Percentiles rank a stretch among this genome's conserved stretches.
Conservation (phyloP, 1,139 yeast genomes). For the Meyerozyma smithsonii region DNA sequence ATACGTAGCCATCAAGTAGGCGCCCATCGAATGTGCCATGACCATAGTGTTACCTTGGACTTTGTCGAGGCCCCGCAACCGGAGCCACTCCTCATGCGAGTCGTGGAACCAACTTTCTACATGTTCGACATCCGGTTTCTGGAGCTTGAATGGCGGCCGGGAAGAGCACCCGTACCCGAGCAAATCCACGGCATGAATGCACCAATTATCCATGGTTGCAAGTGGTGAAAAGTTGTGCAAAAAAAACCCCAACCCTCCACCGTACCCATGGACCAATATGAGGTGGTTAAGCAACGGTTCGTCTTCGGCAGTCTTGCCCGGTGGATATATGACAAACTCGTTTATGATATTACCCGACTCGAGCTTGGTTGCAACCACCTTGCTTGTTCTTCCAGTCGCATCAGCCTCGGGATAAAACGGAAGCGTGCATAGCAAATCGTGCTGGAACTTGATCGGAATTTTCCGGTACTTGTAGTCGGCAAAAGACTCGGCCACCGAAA, state of each 20-base stretch:
- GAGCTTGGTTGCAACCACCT: slow-evolving; percentile 33
- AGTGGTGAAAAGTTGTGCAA: slow-evolving; percentile 54
- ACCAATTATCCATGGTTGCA: slow-evolving; percentile 40
- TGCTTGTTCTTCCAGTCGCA: slow-evolving; percentile 24
- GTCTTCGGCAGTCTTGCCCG: slow-evolving; percentile 23
- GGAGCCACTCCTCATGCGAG: slow-evolving; percentile 44
- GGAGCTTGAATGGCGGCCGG: slow-evolving; percentile 47
- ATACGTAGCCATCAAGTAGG: slow-evolving; percentile 47
- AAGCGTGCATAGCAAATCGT: slow-evolving; percentile 40
- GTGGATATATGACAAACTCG: slow-evolving; percentile 58
- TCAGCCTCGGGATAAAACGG: slow-evolving; percentile 38
- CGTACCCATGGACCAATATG: slow-evolving; percentile 71
- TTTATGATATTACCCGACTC: slow-evolving; percentile 49
- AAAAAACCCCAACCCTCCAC: slow-evolving; percentile 72
- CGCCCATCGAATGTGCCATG: slow-evolving; percentile 64
- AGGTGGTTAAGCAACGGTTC: slow-evolving; percentile 44
- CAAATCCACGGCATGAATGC: slow-evolving; percentile 66
- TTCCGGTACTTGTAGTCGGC: slow-evolving; percentile 43
- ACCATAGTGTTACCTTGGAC: slow-evolving; percentile 32
- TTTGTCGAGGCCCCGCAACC: slow-evolving; percentile 20
- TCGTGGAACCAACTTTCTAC: slow-evolving; percentile 54
- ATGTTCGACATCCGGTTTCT: slow-evolving; percentile 21
- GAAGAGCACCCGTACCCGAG: slow-evolving; percentile 78
- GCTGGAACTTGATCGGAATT: slow-evolving; percentile 45
- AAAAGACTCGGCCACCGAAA: slow-evolving; percentile 46